Base-by-base conservation (phyloP, 2,329 filamentous ascomycete genomes). In the Pseudocercospora cruenta region DNA sequence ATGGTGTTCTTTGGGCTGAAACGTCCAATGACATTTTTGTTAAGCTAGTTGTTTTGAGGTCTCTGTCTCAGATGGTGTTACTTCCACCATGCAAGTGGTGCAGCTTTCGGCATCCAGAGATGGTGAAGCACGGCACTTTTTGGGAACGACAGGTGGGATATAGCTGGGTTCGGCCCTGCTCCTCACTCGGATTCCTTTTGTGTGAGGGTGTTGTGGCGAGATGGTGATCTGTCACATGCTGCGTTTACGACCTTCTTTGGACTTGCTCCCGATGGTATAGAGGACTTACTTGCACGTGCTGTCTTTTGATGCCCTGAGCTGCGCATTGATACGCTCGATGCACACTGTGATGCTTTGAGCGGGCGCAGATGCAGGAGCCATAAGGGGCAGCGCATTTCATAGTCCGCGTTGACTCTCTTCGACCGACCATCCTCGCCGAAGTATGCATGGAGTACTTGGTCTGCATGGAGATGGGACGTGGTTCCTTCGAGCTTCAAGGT, bases 41-140 rank as follows among this genome's bases (percentile, higher is more conserved):
- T 55, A 31, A 19, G 14, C 51, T 28, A 55, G 7, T n/a, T 55
- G 51, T 55, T 55, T 55, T 19, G 51, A 19, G n/a, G 51, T 55
- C 0, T 12, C 14, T 55, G 51, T 55, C 51, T 59, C 51, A 55
- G 51, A 26, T 26, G 21, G 10, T 9, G 57, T 59, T 59, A 43
- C 57, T 43, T 59, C 36, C 33, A 26, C 21, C 39, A 43, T 59
- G 57, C 21, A 22, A 47, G 31, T 60, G 55, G 16, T 31, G 43
- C 58, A 60, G 43, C 19, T 59, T 59, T 59, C 57, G 57, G 57
- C 39, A 59, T 47, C 57, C 57, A 45, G 33, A 26, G 12, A 45
- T 22, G 57, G 21, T 26, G 21, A 22, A 33, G 57, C 36, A 43
- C 57, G 57, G 57, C 57, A 59, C 19, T 59, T 59, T 31, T 33